Evolutionary conservation across 352 stramenopile species (phyloP).

Genomic region (Aphanomyces astaci): DNA sequence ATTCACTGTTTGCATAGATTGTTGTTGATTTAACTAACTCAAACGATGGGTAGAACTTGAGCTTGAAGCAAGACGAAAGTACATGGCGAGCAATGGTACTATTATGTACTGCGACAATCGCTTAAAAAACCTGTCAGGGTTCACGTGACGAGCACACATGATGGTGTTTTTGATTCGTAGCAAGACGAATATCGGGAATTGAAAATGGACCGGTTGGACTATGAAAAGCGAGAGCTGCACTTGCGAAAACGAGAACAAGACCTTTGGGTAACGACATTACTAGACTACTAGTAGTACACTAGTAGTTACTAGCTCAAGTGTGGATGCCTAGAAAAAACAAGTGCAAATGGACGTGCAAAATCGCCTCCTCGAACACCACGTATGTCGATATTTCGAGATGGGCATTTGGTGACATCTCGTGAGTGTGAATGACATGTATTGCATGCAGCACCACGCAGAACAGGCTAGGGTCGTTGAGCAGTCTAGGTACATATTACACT

Average conservation of each 20-base stretch:
- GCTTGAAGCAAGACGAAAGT: constrained; percentile 25
- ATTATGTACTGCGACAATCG: too few species aligned
- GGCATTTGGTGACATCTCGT: too few species aligned
- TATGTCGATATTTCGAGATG: too few species aligned
- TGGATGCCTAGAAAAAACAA: not conserved
- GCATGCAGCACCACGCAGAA: too few species aligned
- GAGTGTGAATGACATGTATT: too few species aligned
- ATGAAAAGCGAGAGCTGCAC: not conserved
- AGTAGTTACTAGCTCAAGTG: not conserved
- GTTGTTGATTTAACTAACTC: too few species aligned
- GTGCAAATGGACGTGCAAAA: not conserved
- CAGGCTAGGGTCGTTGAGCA: not conserved
- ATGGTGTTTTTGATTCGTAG: too few species aligned
- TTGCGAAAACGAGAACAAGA: constrained; percentile 3
- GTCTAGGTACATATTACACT: not conserved
- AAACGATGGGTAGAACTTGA: constrained; percentile 28
- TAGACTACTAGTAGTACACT: too few species aligned
- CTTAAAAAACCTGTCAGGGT: too few species aligned
- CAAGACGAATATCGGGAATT: constrained; percentile 35
- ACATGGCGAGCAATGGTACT: not conserved
- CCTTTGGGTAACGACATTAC: too few species aligned
- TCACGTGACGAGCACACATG: too few species aligned
- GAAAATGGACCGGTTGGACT: constrained; percentile 26
- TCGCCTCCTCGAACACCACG: constrained; percentile 8
- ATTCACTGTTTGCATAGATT: too few species aligned